Evolutionary conservation across 768 basidiomycete genomes (phyloP).

Genomic region (Rhizopogon salebrosus): DNA sequence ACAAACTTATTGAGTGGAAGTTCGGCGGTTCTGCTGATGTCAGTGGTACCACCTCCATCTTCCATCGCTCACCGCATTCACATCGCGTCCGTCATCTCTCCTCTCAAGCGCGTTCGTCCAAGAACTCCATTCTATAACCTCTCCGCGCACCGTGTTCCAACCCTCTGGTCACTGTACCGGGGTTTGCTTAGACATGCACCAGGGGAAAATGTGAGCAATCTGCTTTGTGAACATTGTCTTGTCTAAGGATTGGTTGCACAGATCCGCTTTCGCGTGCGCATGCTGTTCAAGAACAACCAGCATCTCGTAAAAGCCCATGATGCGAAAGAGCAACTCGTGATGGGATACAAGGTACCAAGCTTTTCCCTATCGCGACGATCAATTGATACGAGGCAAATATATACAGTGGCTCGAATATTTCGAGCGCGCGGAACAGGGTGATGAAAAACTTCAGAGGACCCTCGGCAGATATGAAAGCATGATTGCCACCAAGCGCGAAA

Average conservation of each 20-base stretch:
- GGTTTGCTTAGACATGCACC: slow-evolving; percentile 55
- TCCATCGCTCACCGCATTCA: slow-evolving; percentile 45
- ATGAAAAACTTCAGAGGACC: slow-evolving; percentile 38
- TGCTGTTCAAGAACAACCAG: slow-evolving; percentile 47
- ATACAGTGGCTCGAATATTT: slow-evolving; percentile 59
- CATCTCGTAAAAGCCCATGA: slow-evolving; percentile 48
- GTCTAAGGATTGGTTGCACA: slow-evolving; percentile 23
- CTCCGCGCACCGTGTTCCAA: slow-evolving; percentile 69
- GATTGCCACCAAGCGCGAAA: slow-evolving; percentile 46
- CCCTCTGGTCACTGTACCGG: slow-evolving; percentile 73
- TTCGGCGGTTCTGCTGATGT: neutral
- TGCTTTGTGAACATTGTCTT: neutral
- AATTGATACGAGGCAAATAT: neutral
- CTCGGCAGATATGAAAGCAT: slow-evolving; percentile 56
- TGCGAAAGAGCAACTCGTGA: slow-evolving; percentile 42
- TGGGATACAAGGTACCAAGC: slow-evolving; percentile 51
- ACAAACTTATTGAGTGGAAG: neutral
- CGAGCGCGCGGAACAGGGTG: slow-evolving; percentile 46
- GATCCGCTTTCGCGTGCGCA: slow-evolving; percentile 54
- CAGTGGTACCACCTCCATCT: slow-evolving; percentile 10
- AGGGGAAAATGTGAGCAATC: slow-evolving; percentile 41
- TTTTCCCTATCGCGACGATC: neutral
- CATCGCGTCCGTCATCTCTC: slow-evolving; percentile 48
- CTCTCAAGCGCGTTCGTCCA: slow-evolving; percentile 55
- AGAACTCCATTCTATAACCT: slow-evolving; percentile 65